Evolutionary conservation across 371 early-diverging fungal species (phyloP).

Genomic region (Mortierella sp.): DNA sequence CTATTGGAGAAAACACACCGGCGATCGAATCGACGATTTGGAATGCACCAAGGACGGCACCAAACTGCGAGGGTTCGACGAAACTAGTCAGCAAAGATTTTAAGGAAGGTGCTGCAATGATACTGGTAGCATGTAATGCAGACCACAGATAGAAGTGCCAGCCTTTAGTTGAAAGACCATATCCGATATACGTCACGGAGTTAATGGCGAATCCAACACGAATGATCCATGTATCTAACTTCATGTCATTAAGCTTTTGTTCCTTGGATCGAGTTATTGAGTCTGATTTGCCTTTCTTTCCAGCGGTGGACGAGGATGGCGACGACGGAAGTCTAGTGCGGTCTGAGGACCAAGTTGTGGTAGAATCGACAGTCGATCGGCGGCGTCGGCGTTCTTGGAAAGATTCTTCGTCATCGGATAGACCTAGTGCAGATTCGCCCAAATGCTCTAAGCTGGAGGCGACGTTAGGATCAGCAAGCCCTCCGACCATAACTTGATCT

Average conservation of each 20-base stretch:
- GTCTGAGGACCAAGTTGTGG: conserved; percentile 13
- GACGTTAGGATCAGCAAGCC: conserved; percentile 15
- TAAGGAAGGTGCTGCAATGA: conserved; percentile 59
- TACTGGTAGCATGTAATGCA: conserved; percentile 56
- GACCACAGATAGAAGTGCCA: conserved; percentile 48
- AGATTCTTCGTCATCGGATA: conserved; percentile 38
- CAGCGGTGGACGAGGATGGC: neutral
- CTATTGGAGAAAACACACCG: conserved; percentile 50
- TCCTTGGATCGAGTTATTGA: conserved; percentile 7
- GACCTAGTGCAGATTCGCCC: conserved; percentile 34
- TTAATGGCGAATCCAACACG: conserved; percentile 59
- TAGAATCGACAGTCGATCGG: conserved; percentile 21
- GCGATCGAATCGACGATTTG: conserved; percentile 66
- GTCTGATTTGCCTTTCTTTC: neutral
- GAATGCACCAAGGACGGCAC: conserved; percentile 64
- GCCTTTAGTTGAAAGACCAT: conserved; percentile 51
- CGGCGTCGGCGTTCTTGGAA: conserved; percentile 38
- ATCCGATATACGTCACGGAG: conserved; percentile 46
- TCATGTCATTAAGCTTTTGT: conserved; percentile 7
- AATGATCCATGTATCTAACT: conserved; percentile 62
- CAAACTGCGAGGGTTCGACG: conserved; percentile 64
- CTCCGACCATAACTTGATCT: conserved; percentile 11
- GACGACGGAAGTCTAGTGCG: conserved; percentile 10
- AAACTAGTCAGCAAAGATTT: conserved; percentile 60
- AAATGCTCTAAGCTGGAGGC: conserved; percentile 49